Conservation (phyloP, 768 basidiomycete species). For the Neoboletus brunneissimus region DNA sequence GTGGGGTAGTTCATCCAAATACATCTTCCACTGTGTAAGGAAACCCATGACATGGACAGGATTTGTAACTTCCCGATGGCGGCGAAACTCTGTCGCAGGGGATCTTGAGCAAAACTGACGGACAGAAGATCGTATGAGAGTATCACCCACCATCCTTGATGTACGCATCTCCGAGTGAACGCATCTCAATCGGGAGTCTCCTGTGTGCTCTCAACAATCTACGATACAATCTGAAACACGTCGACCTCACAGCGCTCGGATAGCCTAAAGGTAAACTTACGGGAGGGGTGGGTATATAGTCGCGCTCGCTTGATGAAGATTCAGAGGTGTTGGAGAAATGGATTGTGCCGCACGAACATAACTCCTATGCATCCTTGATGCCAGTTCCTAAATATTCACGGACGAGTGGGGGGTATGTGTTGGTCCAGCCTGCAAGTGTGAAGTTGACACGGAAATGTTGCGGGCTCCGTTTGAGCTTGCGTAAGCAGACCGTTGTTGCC, state of each 20-base stretch:
- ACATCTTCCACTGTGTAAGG: constrained; percentile 91
- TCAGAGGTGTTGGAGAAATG: constrained; percentile 53
- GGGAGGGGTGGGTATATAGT: constrained; percentile 80
- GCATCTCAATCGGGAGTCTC: constrained; percentile 70
- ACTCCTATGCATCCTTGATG: constrained; percentile 18
- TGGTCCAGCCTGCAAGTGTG: background rate
- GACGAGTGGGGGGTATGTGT: background rate
- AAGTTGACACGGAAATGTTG: background rate
- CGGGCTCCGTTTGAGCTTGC: background rate
- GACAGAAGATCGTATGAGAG: background rate
- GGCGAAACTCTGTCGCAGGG: constrained; percentile 70
- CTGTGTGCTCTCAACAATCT: constrained; percentile 78
- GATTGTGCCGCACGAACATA: constrained; percentile 35
- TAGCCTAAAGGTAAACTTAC: constrained; percentile 40
- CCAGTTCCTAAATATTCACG: background rate
- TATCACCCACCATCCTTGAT: constrained; percentile 64
- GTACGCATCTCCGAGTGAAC: constrained; percentile 81
- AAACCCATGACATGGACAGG: constrained; percentile 93
- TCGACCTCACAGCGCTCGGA: background rate
- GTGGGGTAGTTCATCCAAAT: constrained; percentile 69
- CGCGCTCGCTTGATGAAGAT: constrained; percentile 59
- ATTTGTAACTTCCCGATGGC: constrained; percentile 77
- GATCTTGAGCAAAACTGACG: constrained; percentile 3
- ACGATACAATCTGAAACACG: constrained; percentile 64
- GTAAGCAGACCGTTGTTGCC: constrained; percentile 2